Percentiles rank a stretch among this genome's conserved stretches.
These are phyloP conservation scores for Ceratopteris richardii DNA, from an alignment of 75 land plant species.

Conservation along the genomic window DNA sequence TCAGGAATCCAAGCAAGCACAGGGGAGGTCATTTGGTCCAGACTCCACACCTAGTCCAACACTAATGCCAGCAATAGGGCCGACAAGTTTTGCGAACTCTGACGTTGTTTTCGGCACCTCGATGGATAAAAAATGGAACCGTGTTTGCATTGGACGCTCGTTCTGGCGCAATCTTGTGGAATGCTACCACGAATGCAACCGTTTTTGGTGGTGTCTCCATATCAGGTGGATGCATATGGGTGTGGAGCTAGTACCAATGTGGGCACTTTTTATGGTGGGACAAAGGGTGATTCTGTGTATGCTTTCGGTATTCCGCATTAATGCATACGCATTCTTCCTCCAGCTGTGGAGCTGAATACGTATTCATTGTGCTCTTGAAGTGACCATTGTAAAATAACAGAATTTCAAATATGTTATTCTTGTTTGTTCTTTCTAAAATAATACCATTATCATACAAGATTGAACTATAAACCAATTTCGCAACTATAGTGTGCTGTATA, in stretches of 20 bases:
- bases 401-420: no score
- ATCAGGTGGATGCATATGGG: not conserved
- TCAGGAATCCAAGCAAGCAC: slow-evolving; percentile 35
- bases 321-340: no score
- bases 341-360: no score
- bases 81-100: slow-evolving; percentile 20
- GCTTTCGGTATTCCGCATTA: not conserved
- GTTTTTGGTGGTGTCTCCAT: slow-evolving; percentile 12
- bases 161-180: slow-evolving; percentile 17
- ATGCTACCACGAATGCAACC: slow-evolving; percentile 3
- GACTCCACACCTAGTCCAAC: slow-evolving; percentile 25
- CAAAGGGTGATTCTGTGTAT: slow-evolving; percentile 2
- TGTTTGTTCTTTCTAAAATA: no score
- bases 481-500: no score
- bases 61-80: slow-evolving; percentile 17
- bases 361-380: no score
- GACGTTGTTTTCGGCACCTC: slow-evolving; percentile 32
- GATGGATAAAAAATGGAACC: not conserved
- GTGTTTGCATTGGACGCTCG: slow-evolving; percentile 14
- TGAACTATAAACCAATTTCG: no score
- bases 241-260: not conserved
- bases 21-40: slow-evolving; percentile 5
- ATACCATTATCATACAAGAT: no score
- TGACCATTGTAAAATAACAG: no score
- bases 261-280: not conserved